A percentile compares a stretch with the other conserved stretches of the same genome.
Evolutionary conservation across 2,329 filamentous ascomycete genomes (phyloP).

Genomic region (Penicillium verrucosum): DNA sequence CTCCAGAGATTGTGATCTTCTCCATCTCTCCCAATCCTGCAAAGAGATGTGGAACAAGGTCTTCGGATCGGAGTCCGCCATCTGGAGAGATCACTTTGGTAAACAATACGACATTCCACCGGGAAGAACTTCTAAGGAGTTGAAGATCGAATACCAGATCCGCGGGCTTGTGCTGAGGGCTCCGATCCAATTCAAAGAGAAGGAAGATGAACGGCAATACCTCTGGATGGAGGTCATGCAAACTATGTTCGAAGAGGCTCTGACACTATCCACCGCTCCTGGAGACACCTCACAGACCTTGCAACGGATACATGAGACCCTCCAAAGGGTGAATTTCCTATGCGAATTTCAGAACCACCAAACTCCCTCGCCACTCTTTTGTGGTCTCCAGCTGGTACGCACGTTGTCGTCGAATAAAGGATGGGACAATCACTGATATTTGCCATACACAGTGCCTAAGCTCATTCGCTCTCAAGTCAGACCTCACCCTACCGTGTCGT

Average conservation of each 20-base stretch:
- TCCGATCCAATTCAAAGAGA: constrained; percentile 26
- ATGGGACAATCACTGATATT: constrained; percentile 8
- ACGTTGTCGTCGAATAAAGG: neutral
- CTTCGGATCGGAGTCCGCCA: constrained; percentile 25
- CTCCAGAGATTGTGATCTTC: constrained; percentile 31
- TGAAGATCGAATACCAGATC: constrained; percentile 35
- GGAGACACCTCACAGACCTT: constrained; percentile 22
- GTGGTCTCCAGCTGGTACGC: constrained; percentile 32
- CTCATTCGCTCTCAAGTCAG: constrained; percentile 32
- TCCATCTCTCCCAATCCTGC: constrained; percentile 29
- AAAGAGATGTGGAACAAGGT: constrained; percentile 24
- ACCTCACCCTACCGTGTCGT: constrained; percentile 21
- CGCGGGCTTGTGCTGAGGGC: constrained; percentile 35
- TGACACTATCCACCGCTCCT: constrained; percentile 2
- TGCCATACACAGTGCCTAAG: constrained; percentile 30
- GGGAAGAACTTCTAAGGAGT: constrained; percentile 19
- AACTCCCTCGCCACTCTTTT: constrained; percentile 25
- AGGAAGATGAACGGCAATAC: constrained; percentile 23
- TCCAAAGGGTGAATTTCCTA: constrained; percentile 24
- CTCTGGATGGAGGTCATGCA: constrained; percentile 33
- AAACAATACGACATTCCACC: constrained; percentile 33
- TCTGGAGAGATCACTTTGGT: constrained; percentile 37
- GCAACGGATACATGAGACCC: constrained; percentile 17
- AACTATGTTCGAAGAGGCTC: constrained; percentile 29
- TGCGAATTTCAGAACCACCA: constrained; percentile 18